Base-by-base conservation (phyloP, 805 yeast species). In the Debaryomyces tyrocola region DNA sequence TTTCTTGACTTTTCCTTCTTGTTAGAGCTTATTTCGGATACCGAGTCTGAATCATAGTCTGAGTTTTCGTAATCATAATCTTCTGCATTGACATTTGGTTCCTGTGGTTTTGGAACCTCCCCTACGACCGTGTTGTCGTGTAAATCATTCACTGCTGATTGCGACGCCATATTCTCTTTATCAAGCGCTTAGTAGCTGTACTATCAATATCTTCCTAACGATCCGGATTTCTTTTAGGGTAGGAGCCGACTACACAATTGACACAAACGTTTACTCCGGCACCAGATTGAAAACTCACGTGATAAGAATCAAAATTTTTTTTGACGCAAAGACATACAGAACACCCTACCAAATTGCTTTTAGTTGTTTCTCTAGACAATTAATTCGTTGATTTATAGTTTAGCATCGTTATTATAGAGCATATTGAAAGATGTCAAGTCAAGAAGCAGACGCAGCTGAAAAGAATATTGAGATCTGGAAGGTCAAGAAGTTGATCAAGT, bases 381-480 rank as follows among this genome's bases (percentile, higher is more conserved):
- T 24, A 24, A 24, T 9, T 24, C 27, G 27, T 24, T 24, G 27
- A 9, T 24, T 24, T 24, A 24, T 24, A 24, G 27, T 24, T 24
- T 24, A 24, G 27, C 27, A 4, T 24, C 27, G 27, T 24, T n/a
- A 28, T 28, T 28, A 31, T 31, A 31, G 34, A 31, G 34, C 34
- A 6, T n/a, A 31, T 31, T 31, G 27, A 31, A 41, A 35, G 33
- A 58, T 61, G 65, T 56, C 65, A 3, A 41, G 45, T 18, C 57
- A 56, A 47, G 63, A 83, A 57, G 76, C 83, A 50, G 96, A 90
- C 56, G 94, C 96, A 44, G 69, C 69, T 2, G 99, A 94, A 67
- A 90, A 88, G 75, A 92, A 91, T 75, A 92, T 94, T 66, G 96
- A 94, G 77, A 91, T 94, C 77, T 94, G 99, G 99, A 94, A 94